These are phyloP conservation scores for Pseudozyma hubeiensis DNA, from an alignment of 1,284 basidiomycete species.

Conservation along the genomic window DNA sequence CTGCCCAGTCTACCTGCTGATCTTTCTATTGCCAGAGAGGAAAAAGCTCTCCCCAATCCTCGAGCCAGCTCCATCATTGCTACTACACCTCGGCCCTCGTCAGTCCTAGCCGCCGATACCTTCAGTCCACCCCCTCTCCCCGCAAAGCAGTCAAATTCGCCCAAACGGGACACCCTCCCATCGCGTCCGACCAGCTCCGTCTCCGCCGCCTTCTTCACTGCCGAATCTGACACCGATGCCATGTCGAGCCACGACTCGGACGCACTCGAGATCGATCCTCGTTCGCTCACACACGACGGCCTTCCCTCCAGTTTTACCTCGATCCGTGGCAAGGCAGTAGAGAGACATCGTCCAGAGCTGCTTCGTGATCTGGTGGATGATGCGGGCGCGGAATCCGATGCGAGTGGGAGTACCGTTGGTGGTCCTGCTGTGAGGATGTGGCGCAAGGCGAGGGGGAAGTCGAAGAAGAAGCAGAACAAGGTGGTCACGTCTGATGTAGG, in stretches of 20 bases:
- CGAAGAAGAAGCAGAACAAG: conserved; percentile 31
- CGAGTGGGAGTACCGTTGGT: conserved; percentile 52
- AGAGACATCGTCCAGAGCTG: conserved; percentile 52
- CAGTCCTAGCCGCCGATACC: conserved; percentile 45
- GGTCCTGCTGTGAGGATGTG: conserved; percentile 52
- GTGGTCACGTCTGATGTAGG: too few relatives aligned
- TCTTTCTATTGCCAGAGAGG: not conserved
- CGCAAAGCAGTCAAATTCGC: conserved; percentile 16
- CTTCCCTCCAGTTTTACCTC: conserved; percentile 24
- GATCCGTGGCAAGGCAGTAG: conserved; percentile 15
- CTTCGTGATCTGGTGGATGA: conserved; percentile 28
- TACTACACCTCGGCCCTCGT: conserved; percentile 16
- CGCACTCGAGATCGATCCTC: conserved; percentile 20
- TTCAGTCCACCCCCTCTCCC: conserved; percentile 60
- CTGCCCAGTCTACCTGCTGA: not conserved
- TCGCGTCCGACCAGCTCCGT: conserved; percentile 32
- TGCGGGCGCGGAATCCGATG: conserved; percentile 30
- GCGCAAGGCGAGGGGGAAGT: conserved; percentile 49
- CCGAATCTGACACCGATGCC: conserved; percentile 32
- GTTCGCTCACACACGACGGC: conserved; percentile 17
- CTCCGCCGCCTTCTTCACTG: conserved; percentile 51
- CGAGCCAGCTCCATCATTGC: conserved; percentile 15
- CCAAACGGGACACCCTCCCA: conserved; percentile 1
- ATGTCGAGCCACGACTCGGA: conserved; percentile 41
- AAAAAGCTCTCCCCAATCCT: conserved; percentile 7